phyloP scores from a whole-genome alignment of 371 early-diverging fungal genomes.

The Sporodiniella umbellata region DNA sequence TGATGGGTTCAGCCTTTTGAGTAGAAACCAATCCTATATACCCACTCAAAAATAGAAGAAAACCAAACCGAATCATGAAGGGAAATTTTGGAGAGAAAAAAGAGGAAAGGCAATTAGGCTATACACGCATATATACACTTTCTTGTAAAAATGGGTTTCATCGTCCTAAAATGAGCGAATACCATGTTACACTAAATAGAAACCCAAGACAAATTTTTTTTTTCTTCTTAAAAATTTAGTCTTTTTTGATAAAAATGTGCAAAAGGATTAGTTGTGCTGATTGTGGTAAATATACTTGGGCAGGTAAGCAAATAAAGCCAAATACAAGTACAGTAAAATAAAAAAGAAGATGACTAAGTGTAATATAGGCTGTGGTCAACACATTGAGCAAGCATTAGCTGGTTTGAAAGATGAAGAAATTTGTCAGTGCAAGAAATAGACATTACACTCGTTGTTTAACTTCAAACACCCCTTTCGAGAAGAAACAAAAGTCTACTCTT shows the following conservation, averaged over 20 bases:
- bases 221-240: neutral
- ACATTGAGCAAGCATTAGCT: slow-evolving; percentile 31
- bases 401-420: slow-evolving; percentile 32
- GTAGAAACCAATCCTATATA: no score
- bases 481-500: neutral
- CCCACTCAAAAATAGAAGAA: no score
- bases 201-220: neutral
- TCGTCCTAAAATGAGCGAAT: neutral
- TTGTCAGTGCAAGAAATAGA: slow-evolving; percentile 30
- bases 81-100: no score
- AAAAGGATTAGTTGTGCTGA: slow-evolving; percentile 20
- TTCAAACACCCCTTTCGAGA: neutral
- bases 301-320: slow-evolving; percentile 8
- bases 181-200: neutral
- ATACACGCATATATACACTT: no score
- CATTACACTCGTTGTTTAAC: no score
- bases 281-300: slow-evolving; percentile 30
- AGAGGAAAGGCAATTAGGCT: no score
- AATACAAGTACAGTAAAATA: no score
- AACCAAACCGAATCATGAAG: no score
- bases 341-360: no score
- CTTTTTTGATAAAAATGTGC: slow-evolving; percentile 34
- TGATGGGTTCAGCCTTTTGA: no score
- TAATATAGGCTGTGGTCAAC: slow-evolving; percentile 29
- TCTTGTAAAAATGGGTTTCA: no score